Conservation (phyloP, 1,139 yeast genomes). For the Entelexis sorbosivorans region DNA sequence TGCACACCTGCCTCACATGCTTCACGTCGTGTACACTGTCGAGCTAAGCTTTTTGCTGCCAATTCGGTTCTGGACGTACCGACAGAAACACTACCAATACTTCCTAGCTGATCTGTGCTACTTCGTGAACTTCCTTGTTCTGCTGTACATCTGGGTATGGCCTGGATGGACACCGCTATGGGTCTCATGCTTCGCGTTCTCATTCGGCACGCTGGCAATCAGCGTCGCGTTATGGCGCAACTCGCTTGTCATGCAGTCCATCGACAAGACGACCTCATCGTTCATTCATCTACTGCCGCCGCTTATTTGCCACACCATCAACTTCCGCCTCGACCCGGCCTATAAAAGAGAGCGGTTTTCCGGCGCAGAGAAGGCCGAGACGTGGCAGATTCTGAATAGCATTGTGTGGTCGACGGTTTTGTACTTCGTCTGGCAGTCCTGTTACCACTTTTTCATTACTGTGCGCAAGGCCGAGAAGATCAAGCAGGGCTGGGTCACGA, state of each 20-base stretch:
- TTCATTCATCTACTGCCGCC: conserved; percentile 91
- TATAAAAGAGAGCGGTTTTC: conserved; percentile 55
- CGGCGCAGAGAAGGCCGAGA: conserved; percentile 56
- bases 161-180: conserved; percentile 65
- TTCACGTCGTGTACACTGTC: conserved; percentile 64
- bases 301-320: conserved; percentile 72
- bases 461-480: conserved; percentile 68
- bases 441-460: conserved; percentile 86
- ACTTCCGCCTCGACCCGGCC: conserved; percentile 59
- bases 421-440: conserved; percentile 83
- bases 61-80: conserved; percentile 70
- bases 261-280: conserved; percentile 87
- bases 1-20: conserved; percentile 65
- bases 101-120: conserved; percentile 90
- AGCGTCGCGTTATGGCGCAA: conserved; percentile 96
- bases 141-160: conserved; percentile 69
- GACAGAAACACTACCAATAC: conserved; percentile 68
- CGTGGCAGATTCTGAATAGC: conserved; percentile 65
- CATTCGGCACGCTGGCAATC: conserved; percentile 82
- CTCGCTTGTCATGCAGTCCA: conserved; percentile 78
- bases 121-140: conserved; percentile 63
- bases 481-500: conserved; percentile 74
- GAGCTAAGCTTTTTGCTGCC: conserved; percentile 64
- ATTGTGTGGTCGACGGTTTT: conserved; percentile 70
- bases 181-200: conserved; percentile 72